These are phyloP conservation scores for Acmispon strigosus DNA, from an alignment of 306 rosid genomes.

Conservation along the genomic window DNA sequence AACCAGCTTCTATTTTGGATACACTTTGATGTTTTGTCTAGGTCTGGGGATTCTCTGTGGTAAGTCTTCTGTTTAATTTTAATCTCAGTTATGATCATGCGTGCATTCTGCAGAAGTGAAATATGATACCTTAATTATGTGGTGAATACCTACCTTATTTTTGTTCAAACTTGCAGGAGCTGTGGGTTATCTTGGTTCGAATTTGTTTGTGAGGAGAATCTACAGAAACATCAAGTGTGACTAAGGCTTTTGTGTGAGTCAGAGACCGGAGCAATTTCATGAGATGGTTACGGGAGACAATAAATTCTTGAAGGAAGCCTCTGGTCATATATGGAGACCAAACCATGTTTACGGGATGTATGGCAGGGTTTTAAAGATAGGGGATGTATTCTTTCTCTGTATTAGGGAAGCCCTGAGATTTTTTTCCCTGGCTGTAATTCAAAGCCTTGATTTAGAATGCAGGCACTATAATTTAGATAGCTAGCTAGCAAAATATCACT, in stretches of 20 bases:
- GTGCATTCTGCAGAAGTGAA: background rate
- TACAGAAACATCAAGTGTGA: conserved; percentile 98
- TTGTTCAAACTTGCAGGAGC: conserved; percentile 60
- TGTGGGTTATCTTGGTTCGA: conserved; percentile 93
- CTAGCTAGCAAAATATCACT: conserved; percentile 57
- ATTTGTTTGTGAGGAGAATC: conserved; percentile 97
- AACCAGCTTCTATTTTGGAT: conserved; percentile 98
- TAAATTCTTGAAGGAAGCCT: conserved; percentile 41
- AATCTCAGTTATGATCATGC: background rate
- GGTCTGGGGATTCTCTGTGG: conserved; percentile 98
- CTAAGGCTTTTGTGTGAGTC: conserved; percentile 37
- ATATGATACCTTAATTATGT: background rate
- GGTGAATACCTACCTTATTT: background rate
- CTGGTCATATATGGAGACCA: conserved; percentile 36
- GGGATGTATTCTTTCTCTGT: conserved; percentile 55
- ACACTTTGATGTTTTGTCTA: conserved; percentile 96
- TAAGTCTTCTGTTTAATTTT: conserved; percentile 37
- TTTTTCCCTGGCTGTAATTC: conserved; percentile 57
- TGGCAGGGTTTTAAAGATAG: conserved; percentile 47
- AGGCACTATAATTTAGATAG: conserved; percentile 60
- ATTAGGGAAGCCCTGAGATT: conserved; percentile 61
- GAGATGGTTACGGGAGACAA: conserved; percentile 16
- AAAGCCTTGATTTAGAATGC: conserved; percentile 69
- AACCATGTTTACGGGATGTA: conserved; percentile 36
- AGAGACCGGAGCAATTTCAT: conserved; percentile 46